Evolutionary conservation across 2,329 filamentous ascomycete species (phyloP).

Genomic region (Venturia oleaginea): DNA sequence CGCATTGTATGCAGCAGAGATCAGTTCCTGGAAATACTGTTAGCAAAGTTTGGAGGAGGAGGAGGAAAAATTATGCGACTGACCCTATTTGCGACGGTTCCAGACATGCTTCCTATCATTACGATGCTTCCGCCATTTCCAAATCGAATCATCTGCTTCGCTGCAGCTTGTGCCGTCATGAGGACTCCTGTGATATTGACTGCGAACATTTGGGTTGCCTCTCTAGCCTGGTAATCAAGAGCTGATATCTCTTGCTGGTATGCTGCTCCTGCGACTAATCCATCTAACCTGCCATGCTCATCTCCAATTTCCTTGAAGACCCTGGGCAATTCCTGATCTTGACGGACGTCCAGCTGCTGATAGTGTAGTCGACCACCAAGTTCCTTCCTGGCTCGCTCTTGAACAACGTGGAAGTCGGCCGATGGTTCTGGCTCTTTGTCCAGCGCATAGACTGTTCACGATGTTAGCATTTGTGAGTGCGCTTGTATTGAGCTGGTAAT

Average conservation of each 20-base stretch:
- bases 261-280: constrained; percentile 24
- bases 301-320: constrained; percentile 22
- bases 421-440: constrained; percentile 37
- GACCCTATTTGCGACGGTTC: constrained; percentile 40
- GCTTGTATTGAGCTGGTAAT: neutral
- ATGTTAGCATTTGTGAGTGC: constrained; percentile 3
- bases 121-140: constrained; percentile 38
- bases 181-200: constrained; percentile 44
- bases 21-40: neutral
- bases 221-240: constrained; percentile 29
- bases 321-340: constrained; percentile 23
- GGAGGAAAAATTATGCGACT: constrained; percentile 11
- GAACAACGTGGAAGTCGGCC: constrained; percentile 32
- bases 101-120: constrained; percentile 44
- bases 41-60: neutral
- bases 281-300: constrained; percentile 20
- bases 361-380: constrained; percentile 37
- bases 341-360: constrained; percentile 37
- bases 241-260: constrained; percentile 22
- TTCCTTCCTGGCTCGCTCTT: constrained; percentile 25
- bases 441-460: constrained; percentile 30
- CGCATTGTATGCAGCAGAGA: constrained; percentile 18
- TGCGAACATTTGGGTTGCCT: constrained; percentile 35
- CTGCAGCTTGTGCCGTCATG: constrained; percentile 38
- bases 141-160: constrained; percentile 40